phyloP scores from a whole-genome alignment of 805 yeast genomes.

The Teunomyces tritomae region DNA sequence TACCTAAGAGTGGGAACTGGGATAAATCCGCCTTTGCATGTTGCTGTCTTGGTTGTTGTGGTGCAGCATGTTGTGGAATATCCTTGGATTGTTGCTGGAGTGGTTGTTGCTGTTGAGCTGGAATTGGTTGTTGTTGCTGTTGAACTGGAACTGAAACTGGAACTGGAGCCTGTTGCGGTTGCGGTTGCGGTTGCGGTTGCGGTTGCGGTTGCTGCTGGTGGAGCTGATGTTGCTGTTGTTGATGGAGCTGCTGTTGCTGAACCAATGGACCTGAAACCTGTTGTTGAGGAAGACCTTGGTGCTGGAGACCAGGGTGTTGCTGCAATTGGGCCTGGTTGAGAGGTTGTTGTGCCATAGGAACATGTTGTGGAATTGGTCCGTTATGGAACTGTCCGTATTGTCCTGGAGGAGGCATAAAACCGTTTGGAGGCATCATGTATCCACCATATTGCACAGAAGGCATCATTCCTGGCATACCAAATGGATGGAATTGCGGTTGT shows the following conservation, averaged over 20 bases:
- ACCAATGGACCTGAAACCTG: constrained; percentile 13
- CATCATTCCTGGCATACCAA: constrained; percentile 33
- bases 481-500: constrained; percentile 36
- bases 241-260: constrained; percentile 12
- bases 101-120: constrained; percentile 8
- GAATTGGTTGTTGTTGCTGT: constrained; percentile 11
- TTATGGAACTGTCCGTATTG: constrained; percentile 34
- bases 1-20: constrained; percentile 56
- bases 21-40: constrained; percentile 30
- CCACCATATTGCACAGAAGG: constrained; percentile 36
- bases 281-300: constrained; percentile 16
- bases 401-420: constrained; percentile 35
- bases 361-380: constrained; percentile 19
- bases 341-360: constrained; percentile 14
- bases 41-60: constrained; percentile 5
- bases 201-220: constrained; percentile 8
- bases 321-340: constrained; percentile 7
- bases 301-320: constrained; percentile 16
- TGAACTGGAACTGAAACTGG: constrained; percentile 8
- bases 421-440: constrained; percentile 42
- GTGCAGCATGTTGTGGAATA: constrained; percentile 4
- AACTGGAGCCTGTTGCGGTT: constrained; percentile 6
- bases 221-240: constrained; percentile 13
- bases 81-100: constrained; percentile 11
- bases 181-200: constrained; percentile 2